A percentile compares a stretch with the other conserved stretches of the same genome.
Evolutionary conservation across 768 basidiomycete genomes (phyloP).

Genomic region (Nidularia pulvinata): DNA sequence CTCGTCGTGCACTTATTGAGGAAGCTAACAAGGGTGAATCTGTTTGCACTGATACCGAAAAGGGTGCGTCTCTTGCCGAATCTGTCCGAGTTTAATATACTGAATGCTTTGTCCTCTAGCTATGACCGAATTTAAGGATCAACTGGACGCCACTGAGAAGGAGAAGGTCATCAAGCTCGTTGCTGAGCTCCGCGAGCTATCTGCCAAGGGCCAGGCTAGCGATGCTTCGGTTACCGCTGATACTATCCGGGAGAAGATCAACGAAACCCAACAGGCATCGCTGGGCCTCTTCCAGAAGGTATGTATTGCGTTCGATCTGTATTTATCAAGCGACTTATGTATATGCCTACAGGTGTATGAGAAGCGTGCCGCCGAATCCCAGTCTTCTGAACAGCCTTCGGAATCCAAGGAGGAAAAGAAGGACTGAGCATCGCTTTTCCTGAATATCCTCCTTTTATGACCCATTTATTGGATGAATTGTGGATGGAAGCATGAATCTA

Average conservation of each 20-base stretch:
- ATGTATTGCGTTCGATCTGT: too few species aligned
- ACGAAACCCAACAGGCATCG: slow-evolving; percentile 92
- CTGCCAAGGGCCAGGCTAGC: slow-evolving; percentile 86
- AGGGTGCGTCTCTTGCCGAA: too few species aligned
- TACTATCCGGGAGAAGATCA: slow-evolving; percentile 88
- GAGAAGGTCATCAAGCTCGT: slow-evolving; percentile 93
- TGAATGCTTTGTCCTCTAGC: too few species aligned
- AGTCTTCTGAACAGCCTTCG: slow-evolving; percentile 38
- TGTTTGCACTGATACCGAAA: slow-evolving; percentile 93
- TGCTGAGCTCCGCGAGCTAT: slow-evolving; percentile 84
- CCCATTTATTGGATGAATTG: too few species aligned
- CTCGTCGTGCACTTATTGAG: slow-evolving; percentile 86
- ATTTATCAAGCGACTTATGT: too few species aligned
- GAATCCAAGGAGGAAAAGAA: slow-evolving; percentile 78
- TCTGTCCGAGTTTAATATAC: too few species aligned
- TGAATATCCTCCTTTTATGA: too few species aligned
- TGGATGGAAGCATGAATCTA: too few species aligned
- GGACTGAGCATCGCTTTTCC: slow-evolving; percentile 68
- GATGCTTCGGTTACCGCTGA: slow-evolving; percentile 85
- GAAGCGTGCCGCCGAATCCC: slow-evolving; percentile 77
- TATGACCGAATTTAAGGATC: slow-evolving; percentile 97
- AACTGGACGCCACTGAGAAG: slow-evolving; percentile 89
- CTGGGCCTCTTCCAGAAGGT: slow-evolving; percentile 97
- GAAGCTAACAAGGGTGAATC: slow-evolving; percentile 97
- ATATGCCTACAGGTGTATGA: too few species aligned